Conservation (phyloP, 192 early-diverging fungal species). For the Rhizophagus prolifer region DNA sequence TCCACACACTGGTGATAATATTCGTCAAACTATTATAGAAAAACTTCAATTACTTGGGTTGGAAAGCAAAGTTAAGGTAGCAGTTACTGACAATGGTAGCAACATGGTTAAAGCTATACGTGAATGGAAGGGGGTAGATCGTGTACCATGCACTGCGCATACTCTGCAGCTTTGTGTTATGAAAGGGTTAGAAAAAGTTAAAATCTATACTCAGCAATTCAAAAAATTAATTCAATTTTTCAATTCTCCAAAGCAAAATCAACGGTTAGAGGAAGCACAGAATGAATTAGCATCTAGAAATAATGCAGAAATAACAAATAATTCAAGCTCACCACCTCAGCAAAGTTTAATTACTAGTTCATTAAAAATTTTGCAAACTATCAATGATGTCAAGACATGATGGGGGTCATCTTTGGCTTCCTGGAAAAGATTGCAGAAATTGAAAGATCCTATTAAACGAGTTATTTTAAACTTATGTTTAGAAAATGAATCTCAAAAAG, state of each 20-base stretch:
- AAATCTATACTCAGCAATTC: background rate
- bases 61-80: background rate
- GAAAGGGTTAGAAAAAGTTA: background rate
- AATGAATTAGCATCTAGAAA: background rate
- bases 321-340: background rate
- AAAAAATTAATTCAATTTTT: background rate
- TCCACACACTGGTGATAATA: background rate
- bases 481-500: background rate
- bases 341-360: background rate
- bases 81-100: background rate
- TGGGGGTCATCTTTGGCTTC: background rate
- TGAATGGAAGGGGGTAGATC: background rate
- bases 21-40: background rate
- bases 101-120: background rate
- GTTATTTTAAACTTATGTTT: background rate
- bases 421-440: background rate
- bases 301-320: background rate
- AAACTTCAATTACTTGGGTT: background rate
- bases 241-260: background rate
- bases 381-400: background rate
- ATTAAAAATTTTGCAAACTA: background rate
- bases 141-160: background rate
- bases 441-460: background rate
- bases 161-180: background rate
- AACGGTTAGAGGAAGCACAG: background rate